Percentiles rank a stretch among this genome's conserved stretches.
phyloP scores from a whole-genome alignment of 345 rosid species.

The Eucalyptus cloeziana region DNA sequence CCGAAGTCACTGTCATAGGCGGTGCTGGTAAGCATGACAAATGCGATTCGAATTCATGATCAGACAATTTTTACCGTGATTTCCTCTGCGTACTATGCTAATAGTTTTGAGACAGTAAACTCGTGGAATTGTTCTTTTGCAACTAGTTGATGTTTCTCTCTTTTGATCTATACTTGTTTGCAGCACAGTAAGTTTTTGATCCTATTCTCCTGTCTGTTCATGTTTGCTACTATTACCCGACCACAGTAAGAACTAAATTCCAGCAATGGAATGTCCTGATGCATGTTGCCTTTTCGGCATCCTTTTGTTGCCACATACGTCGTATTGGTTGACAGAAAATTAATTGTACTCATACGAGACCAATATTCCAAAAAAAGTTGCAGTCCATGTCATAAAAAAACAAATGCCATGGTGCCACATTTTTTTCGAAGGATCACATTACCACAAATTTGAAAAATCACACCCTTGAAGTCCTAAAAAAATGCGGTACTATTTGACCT shows the following conservation, averaged over 20 bases:
- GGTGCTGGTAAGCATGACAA: neutral
- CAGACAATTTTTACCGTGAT: neutral
- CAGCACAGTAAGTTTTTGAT: neutral
- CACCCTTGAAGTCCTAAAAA: too few relatives aligned
- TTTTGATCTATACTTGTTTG: neutral
- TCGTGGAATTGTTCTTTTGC: neutral
- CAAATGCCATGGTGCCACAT: neutral
- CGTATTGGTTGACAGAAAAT: neutral
- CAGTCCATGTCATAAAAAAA: neutral
- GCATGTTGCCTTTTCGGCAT: neutral
- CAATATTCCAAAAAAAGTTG: neutral
- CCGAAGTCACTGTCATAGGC: neutral
- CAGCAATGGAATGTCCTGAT: neutral
- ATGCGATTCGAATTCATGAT: neutral
- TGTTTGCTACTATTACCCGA: neutral
- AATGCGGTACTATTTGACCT: neutral
- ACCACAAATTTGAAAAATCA: neutral
- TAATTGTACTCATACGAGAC: neutral
- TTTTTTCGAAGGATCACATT: neutral
- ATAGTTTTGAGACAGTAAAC: neutral
- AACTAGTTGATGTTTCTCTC: neutral
- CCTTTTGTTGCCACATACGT: neutral
- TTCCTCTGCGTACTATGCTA: neutral
- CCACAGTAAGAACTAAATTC: neutral
- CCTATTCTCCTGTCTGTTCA: neutral